Percentiles rank a stretch among this genome's conserved stretches.
Evolutionary conservation across 331 rosid species (phyloP).

Genomic region (Saraca asoca): DNA sequence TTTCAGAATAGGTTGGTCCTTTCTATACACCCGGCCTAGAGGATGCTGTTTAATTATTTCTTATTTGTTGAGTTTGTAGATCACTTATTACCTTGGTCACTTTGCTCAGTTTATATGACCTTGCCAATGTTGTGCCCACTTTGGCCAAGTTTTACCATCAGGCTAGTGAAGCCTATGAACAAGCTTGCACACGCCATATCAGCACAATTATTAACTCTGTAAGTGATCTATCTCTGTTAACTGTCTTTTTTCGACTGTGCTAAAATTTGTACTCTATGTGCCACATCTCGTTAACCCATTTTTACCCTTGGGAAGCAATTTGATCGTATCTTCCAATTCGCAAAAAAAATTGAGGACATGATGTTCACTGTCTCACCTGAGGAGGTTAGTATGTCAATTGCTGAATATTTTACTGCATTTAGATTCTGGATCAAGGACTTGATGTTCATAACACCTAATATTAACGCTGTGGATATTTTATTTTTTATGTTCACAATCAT

Average conservation of each 20-base stretch:
- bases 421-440: no score
- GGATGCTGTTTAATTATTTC: constrained; percentile 9
- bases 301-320: constrained; percentile 69
- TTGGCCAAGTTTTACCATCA: constrained; percentile 97
- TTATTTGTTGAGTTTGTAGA: constrained; percentile 22
- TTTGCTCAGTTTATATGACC: constrained; percentile 81
- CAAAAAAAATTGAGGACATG: constrained; percentile 85
- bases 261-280: constrained; percentile 26
- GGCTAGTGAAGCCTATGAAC: constrained; percentile 97
- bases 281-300: constrained; percentile 28
- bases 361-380: constrained; percentile 74
- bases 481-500: neutral
- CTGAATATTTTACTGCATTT: neutral
- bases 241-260: constrained; percentile 1
- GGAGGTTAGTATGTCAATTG: constrained; percentile 65
- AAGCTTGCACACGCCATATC: constrained; percentile 91
- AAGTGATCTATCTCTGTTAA: constrained; percentile 40
- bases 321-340: constrained; percentile 94
- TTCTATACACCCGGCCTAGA: constrained; percentile 19
- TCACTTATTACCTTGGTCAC: constrained; percentile 19
- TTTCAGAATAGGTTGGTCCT: constrained; percentile 84
- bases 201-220: constrained; percentile 84
- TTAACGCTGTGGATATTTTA: constrained; percentile 18
- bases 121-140: constrained; percentile 95
- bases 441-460: neutral